Evolutionary conservation across 129 eudicot species (phyloP).

Genomic region (Gnaphalium uliginosum): DNA sequence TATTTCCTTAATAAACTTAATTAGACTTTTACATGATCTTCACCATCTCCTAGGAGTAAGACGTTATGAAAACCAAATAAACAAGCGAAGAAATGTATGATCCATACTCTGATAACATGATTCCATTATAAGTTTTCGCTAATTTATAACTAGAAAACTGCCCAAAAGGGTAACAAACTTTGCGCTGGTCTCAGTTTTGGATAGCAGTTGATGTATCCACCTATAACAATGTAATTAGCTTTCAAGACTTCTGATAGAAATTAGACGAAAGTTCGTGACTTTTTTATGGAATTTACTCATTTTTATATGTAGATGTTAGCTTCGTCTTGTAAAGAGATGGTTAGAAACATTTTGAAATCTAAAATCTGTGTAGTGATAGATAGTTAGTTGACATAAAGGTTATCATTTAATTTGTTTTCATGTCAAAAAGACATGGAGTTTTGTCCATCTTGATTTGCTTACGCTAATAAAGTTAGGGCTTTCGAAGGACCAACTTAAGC

Average conservation of each 20-base stretch:
- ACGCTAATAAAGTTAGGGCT: conserved; percentile 49
- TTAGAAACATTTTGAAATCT: conserved; percentile 1
- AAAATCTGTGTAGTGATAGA: conserved; percentile 1
- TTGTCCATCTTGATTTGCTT: conserved; percentile 16
- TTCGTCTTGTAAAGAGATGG: neutral
- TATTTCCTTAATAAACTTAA: neutral
- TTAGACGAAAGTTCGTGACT: neutral
- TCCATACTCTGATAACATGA: neutral
- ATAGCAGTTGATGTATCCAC: neutral
- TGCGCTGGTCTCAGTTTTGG: neutral
- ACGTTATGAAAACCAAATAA: too few species aligned
- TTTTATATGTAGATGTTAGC: neutral
- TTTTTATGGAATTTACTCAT: neutral
- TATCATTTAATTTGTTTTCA: conserved; percentile 16
- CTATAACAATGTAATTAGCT: neutral
- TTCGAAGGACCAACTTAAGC: conserved; percentile 56
- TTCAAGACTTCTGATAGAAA: neutral
- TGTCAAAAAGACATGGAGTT: neutral
- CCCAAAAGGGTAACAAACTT: neutral
- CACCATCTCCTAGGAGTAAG: too few species aligned
- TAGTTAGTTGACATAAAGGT: conserved; percentile 2
- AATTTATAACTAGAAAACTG: neutral
- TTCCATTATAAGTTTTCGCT: neutral
- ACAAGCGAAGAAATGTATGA: too few species aligned
- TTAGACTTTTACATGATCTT: too few species aligned